Evolutionary conservation across 1,284 basidiomycete species (phyloP).

Genomic region (Fomitopsis palustris): DNA sequence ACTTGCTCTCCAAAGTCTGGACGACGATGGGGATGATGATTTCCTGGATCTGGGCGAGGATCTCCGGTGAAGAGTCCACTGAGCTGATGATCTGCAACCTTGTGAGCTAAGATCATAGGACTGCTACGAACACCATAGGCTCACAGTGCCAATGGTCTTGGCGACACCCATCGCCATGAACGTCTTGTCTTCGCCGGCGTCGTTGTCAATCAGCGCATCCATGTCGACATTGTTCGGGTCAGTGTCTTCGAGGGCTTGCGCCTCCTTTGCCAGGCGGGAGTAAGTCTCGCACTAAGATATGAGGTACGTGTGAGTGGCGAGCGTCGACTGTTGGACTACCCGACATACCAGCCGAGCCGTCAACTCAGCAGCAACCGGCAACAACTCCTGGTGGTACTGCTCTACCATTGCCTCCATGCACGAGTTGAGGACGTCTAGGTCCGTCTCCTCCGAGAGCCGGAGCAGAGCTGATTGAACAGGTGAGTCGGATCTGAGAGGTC

Average conservation of each 20-base stretch:
- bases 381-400: slow-evolving; percentile 78
- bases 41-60: slow-evolving; percentile 78
- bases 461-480: slow-evolving; percentile 57
- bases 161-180: slow-evolving; percentile 83
- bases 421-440: slow-evolving; percentile 80
- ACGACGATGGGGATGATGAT: slow-evolving; percentile 78
- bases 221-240: slow-evolving; percentile 42
- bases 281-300: slow-evolving; percentile 72
- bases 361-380: slow-evolving; percentile 85
- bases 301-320: background rate
- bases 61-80: slow-evolving; percentile 73
- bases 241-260: slow-evolving; percentile 50
- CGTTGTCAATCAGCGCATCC: slow-evolving; percentile 47
- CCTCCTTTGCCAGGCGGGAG: slow-evolving; percentile 72
- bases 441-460: slow-evolving; percentile 86
- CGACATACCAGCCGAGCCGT: slow-evolving; percentile 71
- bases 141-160: slow-evolving; percentile 75
- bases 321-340: background rate
- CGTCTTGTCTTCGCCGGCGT: slow-evolving; percentile 77
- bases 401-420: slow-evolving; percentile 87
- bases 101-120: background rate
- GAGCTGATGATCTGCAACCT: slow-evolving; percentile 58
- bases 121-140: slow-evolving; percentile 18
- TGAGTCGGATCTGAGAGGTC: background rate
- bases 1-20: slow-evolving; percentile 73